Base-by-base conservation (phyloP, 805 yeast species). In the Sugiyamaella lignohabitans region DNA sequence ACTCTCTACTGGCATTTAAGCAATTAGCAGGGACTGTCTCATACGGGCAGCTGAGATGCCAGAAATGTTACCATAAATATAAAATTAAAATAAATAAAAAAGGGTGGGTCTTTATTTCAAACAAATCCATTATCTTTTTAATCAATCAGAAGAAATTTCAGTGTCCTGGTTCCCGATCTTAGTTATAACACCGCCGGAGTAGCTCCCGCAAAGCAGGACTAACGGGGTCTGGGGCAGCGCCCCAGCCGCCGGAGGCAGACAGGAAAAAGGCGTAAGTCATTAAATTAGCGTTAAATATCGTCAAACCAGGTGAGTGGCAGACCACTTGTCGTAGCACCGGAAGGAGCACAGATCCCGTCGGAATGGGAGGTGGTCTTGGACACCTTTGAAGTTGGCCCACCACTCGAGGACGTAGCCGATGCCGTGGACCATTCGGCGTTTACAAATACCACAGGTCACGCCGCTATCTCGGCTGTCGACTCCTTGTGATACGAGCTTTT, bases 401-500 rank as follows among this genome's bases (percentile, higher is more conserved):
- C 66, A 64, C 42, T 64, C 68, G 37, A 48, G 41, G 6, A 51
- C 60, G 39, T 54, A 49, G 22, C 59, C 65, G 4, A 54, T 50
- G 2, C 58, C 62, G 16, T 51, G 43, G 14, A 59, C 52, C 49
- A 60, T 51, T 19, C 42, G 48, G n/a, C 35, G n/a, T 1, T 49
- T 42, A 29, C 68, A 64, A n/a, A 57, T 50, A 10, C 66, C 65
- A 37, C 68, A 64, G 8, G 48, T 24, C n/a, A 52, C 50, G 5
- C 46, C 47, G 21, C 43, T 35, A 18, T 35, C 14, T 21, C 18
- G 5, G 16, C 27, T 21, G 8, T 38, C 41, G 17, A 38, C 14
- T 5, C 29, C 29, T 5, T 11, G 41, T 38, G 8, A 21, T 14
- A 38, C 24, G 5, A 38, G 20, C 24, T 38, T n/a, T 21, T 38